Percentiles rank a stretch among this genome's conserved stretches.
Conservation (phyloP, 2,329 filamentous ascomycete species). For the Clonostachys chloroleuca region DNA sequence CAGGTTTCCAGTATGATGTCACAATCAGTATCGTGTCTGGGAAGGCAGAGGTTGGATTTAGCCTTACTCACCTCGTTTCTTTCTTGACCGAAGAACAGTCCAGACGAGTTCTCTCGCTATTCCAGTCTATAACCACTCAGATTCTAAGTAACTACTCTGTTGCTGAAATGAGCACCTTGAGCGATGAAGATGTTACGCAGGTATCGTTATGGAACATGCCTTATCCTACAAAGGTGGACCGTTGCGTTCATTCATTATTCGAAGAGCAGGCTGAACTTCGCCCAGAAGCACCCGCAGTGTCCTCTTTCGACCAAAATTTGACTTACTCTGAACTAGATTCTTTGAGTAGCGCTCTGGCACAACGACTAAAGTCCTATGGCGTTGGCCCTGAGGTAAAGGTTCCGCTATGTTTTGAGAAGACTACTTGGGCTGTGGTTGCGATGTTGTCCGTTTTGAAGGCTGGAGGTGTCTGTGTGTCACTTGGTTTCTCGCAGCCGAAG, state of each 20-base stretch:
- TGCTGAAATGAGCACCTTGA: too few relatives aligned
- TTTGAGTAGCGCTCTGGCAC: conserved; percentile 33
- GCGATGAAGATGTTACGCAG: too few relatives aligned
- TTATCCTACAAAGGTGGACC: too few relatives aligned
- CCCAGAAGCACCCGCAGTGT: background rate
- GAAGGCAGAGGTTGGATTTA: too few relatives aligned
- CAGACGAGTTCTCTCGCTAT: too few relatives aligned
- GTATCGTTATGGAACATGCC: too few relatives aligned
- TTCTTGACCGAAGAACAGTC: too few relatives aligned
- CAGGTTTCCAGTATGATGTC: too few relatives aligned
- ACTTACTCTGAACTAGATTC: conserved; percentile 38
- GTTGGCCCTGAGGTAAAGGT: conserved; percentile 30
- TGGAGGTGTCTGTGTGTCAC: conserved; percentile 38
- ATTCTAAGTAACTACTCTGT: too few relatives aligned
- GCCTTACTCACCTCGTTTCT: too few relatives aligned
- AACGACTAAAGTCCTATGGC: conserved; percentile 25
- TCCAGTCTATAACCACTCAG: too few relatives aligned
- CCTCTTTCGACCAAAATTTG: conserved; percentile 7
- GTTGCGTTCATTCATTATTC: background rate
- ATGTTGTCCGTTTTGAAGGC: conserved; percentile 41
- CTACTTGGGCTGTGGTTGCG: conserved; percentile 36
- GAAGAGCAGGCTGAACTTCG: background rate
- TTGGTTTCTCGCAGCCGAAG: conserved; percentile 38
- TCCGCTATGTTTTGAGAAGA: conserved; percentile 44
- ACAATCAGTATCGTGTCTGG: too few relatives aligned